Conservation (phyloP, 140 eudicot genomes). For the Erigeron philadelphicus region DNA sequence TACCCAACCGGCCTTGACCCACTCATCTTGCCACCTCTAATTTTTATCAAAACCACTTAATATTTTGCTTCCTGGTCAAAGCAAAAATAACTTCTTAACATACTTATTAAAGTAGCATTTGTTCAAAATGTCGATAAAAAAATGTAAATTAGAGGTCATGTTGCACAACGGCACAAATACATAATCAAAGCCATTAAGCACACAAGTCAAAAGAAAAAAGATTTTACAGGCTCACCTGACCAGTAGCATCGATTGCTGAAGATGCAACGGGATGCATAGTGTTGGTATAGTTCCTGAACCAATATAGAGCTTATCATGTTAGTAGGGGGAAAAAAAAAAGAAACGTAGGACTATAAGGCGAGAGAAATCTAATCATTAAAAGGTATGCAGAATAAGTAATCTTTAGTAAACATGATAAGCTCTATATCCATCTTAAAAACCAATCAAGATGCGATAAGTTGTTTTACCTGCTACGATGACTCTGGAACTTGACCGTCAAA, state of each 20-base stretch:
- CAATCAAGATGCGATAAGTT: background rate
- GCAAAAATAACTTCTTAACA: no score
- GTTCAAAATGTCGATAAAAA: no score
- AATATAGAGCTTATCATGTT: conserved; percentile 9
- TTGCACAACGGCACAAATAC: no score
- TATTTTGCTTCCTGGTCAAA: no score
- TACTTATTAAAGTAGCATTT: no score
- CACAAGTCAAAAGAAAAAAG: background rate
- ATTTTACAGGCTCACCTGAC: conserved; percentile 52
- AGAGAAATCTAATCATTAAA: background rate
- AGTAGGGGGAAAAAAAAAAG: background rate
- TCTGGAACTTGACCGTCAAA: conserved; percentile 88
- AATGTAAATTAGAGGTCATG: no score
- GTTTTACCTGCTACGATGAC: conserved; percentile 90
- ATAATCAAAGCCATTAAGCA: background rate
- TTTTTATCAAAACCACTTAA: no score
- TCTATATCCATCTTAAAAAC: no score
- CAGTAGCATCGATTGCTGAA: conserved; percentile 82
- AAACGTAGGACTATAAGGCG: background rate
- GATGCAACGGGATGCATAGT: conserved; percentile 89
- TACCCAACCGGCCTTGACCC: no score
- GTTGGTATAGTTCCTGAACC: conserved; percentile 81
- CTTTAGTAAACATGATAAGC: no score
- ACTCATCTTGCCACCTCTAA: no score
- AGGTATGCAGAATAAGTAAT: no score